Base-by-base conservation (phyloP, 495 filamentous ascomycete species). In the Podospora didyma region DNA sequence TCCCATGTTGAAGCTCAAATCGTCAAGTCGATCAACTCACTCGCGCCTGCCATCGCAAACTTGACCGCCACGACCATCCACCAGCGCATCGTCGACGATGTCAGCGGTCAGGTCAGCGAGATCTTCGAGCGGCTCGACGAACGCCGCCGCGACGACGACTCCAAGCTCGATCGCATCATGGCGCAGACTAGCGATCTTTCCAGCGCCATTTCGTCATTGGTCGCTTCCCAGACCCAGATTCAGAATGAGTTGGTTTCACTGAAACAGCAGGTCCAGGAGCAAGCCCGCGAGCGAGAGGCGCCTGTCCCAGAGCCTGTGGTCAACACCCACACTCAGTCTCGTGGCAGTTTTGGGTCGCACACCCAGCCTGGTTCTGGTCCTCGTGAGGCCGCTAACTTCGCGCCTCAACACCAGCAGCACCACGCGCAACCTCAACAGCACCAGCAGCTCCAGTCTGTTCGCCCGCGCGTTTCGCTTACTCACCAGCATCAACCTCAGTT, bases 151-250 rank as follows among this genome's bases (percentile, higher is more conserved):
- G 76, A 78, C 21, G 92, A 96, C 60, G 78, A 78, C 26, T 76
- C 75, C 31, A 96, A 96, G 76, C 89, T 97, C 56, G 89, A 96
- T 46, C 83, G 92, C 60, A 81, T 98, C 58, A 87, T 86, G 16
- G 74, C 78, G 5, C 79, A 89, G 22, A 86, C 96, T 10, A 83
- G 80, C 34, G 75, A 81, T 44, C 76, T 97, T 53, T 81, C 86
- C 14, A 83, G 88, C 55, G 90, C 86, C 9, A 79, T 97, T 23
- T 78, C 84, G 28, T 75, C 83, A 7, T 85, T 96, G 81, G 83
- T 84, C 10, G 74, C 81, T 5, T 77, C 80, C 3, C 82, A 85
- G 64, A 67, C 77, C 16, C 79, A 79, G 60, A 62, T 69, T 42
- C 56, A 64, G 51, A 52, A 58, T 7, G 68, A 71, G 1, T 44